phyloP scores from a whole-genome alignment of 257 asterid genomes.

The Solanum ossicruentum region DNA sequence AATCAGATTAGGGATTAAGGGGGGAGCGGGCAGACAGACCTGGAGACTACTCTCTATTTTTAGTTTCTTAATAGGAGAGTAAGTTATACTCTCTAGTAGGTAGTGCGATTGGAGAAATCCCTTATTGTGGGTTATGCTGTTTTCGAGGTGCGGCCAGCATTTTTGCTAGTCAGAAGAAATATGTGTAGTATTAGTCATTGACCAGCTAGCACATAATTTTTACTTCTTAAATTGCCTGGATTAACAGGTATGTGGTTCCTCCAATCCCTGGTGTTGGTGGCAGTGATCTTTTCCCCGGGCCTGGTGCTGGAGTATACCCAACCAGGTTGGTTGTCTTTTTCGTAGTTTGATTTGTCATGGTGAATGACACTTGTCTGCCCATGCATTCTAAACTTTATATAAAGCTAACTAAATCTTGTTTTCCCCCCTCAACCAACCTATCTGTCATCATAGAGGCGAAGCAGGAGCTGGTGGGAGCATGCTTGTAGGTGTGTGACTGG shows the following conservation, averaged over 20 bases:
- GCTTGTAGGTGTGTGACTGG: slow-evolving; percentile 47
- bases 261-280: slow-evolving; percentile 34
- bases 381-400: background rate
- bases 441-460: slow-evolving; percentile 29
- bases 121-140: background rate
- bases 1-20: background rate
- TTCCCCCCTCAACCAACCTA: background rate
- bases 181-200: background rate
- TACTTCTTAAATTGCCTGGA: background rate
- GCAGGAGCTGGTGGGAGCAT: slow-evolving; percentile 43
- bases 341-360: background rate
- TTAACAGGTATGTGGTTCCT: slow-evolving; percentile 40
- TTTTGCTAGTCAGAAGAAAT: background rate
- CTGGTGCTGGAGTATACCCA: slow-evolving; percentile 76
- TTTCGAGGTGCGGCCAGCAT: background rate
- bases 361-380: background rate
- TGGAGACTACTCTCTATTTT: background rate
- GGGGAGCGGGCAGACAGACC: background rate
- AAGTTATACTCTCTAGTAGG: background rate
- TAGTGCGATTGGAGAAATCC: background rate
- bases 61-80: background rate
- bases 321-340: slow-evolving; percentile 25
- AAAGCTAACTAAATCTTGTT: background rate
- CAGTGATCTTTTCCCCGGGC: slow-evolving; percentile 52
- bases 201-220: background rate